Conservation (phyloP, 1,284 basidiomycete genomes). For the Cutaneotrichosporon curvatum region DNA sequence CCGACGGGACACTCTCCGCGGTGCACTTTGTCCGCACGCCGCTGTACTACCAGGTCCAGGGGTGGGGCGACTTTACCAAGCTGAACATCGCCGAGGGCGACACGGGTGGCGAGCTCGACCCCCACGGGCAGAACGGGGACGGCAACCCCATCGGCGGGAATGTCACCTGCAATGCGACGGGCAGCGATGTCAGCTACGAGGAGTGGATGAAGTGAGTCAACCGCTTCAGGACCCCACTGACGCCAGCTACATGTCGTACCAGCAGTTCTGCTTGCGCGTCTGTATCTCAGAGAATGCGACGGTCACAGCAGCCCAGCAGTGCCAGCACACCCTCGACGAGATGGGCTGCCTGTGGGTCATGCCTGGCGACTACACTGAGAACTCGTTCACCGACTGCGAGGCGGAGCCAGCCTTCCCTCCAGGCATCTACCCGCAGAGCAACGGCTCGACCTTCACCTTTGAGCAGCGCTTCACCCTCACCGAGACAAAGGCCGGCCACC, state of each 20-base stretch:
- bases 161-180: conserved; percentile 50
- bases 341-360: conserved; percentile 49
- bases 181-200: conserved; percentile 49
- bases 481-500: conserved; percentile 25
- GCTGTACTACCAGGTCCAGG: conserved; percentile 50
- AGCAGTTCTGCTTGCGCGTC: conserved; percentile 47
- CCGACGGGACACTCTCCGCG: conserved; percentile 48
- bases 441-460: conserved; percentile 45
- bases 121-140: conserved; percentile 47
- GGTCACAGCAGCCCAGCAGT: conserved; percentile 37
- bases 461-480: conserved; percentile 47
- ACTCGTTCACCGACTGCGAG: conserved; percentile 46
- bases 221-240: background rate
- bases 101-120: conserved; percentile 50
- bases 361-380: conserved; percentile 47
- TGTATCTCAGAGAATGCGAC: conserved; percentile 44
- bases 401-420: conserved; percentile 46
- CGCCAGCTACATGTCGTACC: conserved; percentile 44
- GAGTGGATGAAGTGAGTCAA: conserved; percentile 50
- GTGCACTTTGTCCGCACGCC: conserved; percentile 51
- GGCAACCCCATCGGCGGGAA: conserved; percentile 53
- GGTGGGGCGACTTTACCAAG: conserved; percentile 47
- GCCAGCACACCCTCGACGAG: conserved; percentile 45
- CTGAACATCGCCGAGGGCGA: conserved; percentile 47
- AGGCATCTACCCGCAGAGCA: conserved; percentile 39